These are phyloP conservation scores for Boletus barrowsii DNA, from an alignment of 768 basidiomycete genomes.

Conservation along the genomic window DNA sequence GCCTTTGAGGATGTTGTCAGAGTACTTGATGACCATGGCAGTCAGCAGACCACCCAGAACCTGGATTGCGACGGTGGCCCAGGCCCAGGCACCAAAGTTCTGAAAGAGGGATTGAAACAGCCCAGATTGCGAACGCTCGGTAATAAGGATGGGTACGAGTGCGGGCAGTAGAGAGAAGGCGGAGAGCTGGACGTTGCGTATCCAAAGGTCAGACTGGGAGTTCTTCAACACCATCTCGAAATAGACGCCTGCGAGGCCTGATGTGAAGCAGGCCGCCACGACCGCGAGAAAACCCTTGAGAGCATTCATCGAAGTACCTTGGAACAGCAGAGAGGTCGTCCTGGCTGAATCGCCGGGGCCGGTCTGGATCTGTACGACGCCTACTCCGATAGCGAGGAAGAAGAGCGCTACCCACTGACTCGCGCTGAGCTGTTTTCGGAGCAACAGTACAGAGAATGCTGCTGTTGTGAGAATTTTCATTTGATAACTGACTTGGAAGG, in stretches of 20 bases:
- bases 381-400: constrained; percentile 85
- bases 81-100: constrained; percentile 89
- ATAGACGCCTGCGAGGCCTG: constrained; percentile 94
- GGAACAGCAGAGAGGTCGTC: constrained; percentile 30
- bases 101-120: constrained; percentile 59
- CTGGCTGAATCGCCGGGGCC: constrained; percentile 24
- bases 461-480: constrained; percentile 98
- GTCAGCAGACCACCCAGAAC: constrained; percentile 91
- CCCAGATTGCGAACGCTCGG: constrained; percentile 38
- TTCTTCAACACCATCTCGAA: constrained; percentile 98
- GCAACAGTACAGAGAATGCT: constrained; percentile 78
- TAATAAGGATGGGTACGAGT: constrained; percentile 69
- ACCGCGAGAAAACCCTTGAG: constrained; percentile 89
- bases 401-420: constrained; percentile 84
- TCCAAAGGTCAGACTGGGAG: constrained; percentile 88
- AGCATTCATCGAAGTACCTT: constrained; percentile 66
- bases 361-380: constrained; percentile 82
- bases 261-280: constrained; percentile 87
- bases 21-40: constrained; percentile 92
- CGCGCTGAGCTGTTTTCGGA: constrained; percentile 69
- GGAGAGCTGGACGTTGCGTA: constrained; percentile 94
- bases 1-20: constrained; percentile 89
- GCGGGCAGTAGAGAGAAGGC: constrained; percentile 93
- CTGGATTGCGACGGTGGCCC: constrained; percentile 85
- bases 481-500: constrained; percentile 95